phyloP scores from a whole-genome alignment of 1,284 basidiomycete genomes.

The Xerocomus minutiporus region DNA sequence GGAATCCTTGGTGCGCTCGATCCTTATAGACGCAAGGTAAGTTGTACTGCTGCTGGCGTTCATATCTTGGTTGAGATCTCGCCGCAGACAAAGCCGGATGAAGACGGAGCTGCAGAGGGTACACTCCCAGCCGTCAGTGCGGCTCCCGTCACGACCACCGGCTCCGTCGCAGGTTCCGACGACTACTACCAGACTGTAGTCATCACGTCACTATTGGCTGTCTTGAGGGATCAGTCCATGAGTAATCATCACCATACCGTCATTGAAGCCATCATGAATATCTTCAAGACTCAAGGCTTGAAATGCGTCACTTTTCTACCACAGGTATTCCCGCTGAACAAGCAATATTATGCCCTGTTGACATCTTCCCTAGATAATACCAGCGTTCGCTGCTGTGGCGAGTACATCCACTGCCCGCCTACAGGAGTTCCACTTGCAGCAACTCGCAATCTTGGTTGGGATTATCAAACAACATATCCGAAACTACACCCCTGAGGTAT shows the following conservation, averaged over 20 bases:
- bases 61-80: constrained; percentile 8
- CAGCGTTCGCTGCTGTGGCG: constrained; percentile 90
- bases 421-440: constrained; percentile 94
- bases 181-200: constrained; percentile 99
- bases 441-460: constrained; percentile 91
- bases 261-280: constrained; percentile 98
- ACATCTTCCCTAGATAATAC: constrained; percentile 74
- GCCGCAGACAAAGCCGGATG: constrained; percentile 63
- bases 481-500: constrained; percentile 83
- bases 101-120: constrained; percentile 72
- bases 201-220: constrained; percentile 83
- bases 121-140: constrained; percentile 59
- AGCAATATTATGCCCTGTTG: background rate
- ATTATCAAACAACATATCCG: constrained; percentile 99
- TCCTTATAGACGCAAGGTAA: constrained; percentile 90
- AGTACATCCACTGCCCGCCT: constrained; percentile 76
- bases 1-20: constrained; percentile 98
- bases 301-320: constrained; percentile 96
- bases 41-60: constrained; percentile 8
- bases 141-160: constrained; percentile 44
- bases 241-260: constrained; percentile 87
- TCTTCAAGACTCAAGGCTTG: constrained; percentile 97
- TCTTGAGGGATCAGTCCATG: constrained; percentile 86
- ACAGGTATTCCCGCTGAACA: constrained; percentile 53
- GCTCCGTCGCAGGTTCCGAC: constrained; percentile 60